phyloP scores from a whole-genome alignment of 2,329 filamentous ascomycete genomes.

The Coniochaeta sp. region DNA sequence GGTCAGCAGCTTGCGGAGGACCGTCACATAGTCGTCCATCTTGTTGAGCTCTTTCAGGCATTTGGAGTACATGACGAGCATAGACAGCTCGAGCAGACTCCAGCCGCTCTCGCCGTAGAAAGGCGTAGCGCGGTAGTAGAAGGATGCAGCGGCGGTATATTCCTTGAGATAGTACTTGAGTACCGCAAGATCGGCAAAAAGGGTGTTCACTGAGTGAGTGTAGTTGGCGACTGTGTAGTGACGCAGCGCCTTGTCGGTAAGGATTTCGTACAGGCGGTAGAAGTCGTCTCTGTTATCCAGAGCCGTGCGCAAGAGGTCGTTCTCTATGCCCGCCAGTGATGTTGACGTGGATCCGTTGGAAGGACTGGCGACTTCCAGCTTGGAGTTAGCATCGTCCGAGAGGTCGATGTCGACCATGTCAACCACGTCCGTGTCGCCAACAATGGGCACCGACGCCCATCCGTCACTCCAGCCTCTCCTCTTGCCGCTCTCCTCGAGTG shows the following conservation, averaged over 20 bases:
- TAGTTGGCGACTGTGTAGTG: conserved; percentile 78
- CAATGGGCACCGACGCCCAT: conserved; percentile 56
- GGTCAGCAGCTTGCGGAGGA: conserved; percentile 65
- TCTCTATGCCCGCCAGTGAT: conserved; percentile 41
- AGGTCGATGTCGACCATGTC: conserved; percentile 54
- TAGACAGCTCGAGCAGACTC: conserved; percentile 71
- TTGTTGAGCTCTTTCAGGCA: conserved; percentile 73
- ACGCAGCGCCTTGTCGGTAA: conserved; percentile 79
- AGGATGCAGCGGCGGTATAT: conserved; percentile 64
- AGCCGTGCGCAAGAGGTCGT: conserved; percentile 52
- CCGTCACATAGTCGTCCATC: conserved; percentile 71
- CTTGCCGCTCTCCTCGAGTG: conserved; percentile 68
- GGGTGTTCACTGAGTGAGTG: conserved; percentile 67
- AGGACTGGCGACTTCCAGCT: conserved; percentile 8
- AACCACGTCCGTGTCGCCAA: conserved; percentile 34
- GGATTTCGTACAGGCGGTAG: conserved; percentile 60
- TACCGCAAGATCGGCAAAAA: conserved; percentile 78
- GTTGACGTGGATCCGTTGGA: conserved; percentile 8
- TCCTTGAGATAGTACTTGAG: conserved; percentile 74
- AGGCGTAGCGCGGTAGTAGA: conserved; percentile 71
- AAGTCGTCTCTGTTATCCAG: conserved; percentile 57
- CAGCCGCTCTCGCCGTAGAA: conserved; percentile 75
- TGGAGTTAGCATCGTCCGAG: conserved; percentile 26
- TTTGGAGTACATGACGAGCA: conserved; percentile 77
- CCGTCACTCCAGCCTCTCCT: conserved; percentile 69